These are phyloP conservation scores for Neurospora crassa DNA, from an alignment of 2,329 filamentous ascomycete genomes.

Conservation along the genomic window DNA sequence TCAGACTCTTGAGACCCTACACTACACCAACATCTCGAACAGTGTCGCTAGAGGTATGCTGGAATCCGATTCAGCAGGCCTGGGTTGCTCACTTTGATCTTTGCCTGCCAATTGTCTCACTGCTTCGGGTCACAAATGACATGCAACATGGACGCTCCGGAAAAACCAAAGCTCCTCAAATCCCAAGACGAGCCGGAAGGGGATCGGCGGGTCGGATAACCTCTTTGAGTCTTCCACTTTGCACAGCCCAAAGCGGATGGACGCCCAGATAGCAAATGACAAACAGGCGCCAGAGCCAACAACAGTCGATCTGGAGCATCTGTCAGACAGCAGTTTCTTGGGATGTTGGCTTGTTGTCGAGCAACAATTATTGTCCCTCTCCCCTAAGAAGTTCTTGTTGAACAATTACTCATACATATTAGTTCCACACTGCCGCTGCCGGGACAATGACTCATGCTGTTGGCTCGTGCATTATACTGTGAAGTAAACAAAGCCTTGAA, in stretches of 20 bases:
- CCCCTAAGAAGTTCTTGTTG: not conserved
- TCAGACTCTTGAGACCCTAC: too few relatives aligned
- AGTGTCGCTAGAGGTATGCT: not conserved
- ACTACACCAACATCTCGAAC: not conserved
- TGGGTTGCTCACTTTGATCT: not conserved
- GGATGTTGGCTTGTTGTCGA: not conserved
- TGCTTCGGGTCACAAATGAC: not conserved
- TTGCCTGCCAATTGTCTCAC: not conserved
- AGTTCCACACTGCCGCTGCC: not conserved
- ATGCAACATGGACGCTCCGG: not conserved
- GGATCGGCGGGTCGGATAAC: not conserved
- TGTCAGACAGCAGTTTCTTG: not conserved
- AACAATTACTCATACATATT: not conserved
- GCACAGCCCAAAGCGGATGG: not conserved
- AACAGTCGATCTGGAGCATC: not conserved
- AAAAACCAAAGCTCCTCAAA: not conserved
- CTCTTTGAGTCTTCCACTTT: not conserved
- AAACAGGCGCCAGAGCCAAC: not conserved
- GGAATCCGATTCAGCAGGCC: not conserved
- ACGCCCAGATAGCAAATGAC: not conserved
- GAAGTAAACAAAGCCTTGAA: not conserved
- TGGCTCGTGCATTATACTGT: not conserved
- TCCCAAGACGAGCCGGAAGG: not conserved
- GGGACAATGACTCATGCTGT: not conserved
- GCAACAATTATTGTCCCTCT: not conserved